Base-by-base conservation (phyloP, 257 asterid genomes). In the Capsicum chinense region DNA sequence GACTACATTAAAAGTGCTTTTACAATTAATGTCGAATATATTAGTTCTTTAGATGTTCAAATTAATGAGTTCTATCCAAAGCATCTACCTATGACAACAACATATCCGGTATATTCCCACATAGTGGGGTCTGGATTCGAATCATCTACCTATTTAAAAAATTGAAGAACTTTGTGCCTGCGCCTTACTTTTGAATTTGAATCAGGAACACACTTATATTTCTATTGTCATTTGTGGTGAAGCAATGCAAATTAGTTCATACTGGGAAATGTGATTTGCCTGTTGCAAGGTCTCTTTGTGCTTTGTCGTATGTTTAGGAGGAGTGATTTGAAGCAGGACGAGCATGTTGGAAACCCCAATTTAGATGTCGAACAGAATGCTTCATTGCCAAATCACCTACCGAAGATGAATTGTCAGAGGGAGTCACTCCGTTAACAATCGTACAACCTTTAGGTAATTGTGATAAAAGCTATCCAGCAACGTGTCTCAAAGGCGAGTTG, bases 241-340 rank as follows among this genome's bases (percentile, higher is more conserved):
- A 17, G 17, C 56, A 48, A 83, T 15, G 52, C 19, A 50, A 59
- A 69, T 26, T 68, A 47, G 11, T 50, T 68, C 68, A 5, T 50
- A 19, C 12, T n/a, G 15, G 64, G 56, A 57, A 33, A 82, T 64
- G 9, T 63, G 17, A 44, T 83, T 62, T 79, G 60, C 79, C 79
- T 71, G 79, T 68, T 76, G 87, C 87, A 95, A 98, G 96, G 92
- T 67, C 91, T 95, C 11, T 97, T 83, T 91, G 97, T 97, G 80
- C 98, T 97, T 47, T 95, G 97, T 85, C 98, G 99, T 11, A 87
- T 95, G 81, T 95, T 95, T 71, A 95, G 86, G 84, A 97, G 94
- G 95, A 84, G 86, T 70, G 98, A 91, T 68, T 83, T 91, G 81
- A 93, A 88, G 86, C 89, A 64, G 88, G 98, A 97, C 64, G 95